These are phyloP conservation scores for Corchorus capsularis DNA, from an alignment of 345 rosid species.

Conservation along the genomic window DNA sequence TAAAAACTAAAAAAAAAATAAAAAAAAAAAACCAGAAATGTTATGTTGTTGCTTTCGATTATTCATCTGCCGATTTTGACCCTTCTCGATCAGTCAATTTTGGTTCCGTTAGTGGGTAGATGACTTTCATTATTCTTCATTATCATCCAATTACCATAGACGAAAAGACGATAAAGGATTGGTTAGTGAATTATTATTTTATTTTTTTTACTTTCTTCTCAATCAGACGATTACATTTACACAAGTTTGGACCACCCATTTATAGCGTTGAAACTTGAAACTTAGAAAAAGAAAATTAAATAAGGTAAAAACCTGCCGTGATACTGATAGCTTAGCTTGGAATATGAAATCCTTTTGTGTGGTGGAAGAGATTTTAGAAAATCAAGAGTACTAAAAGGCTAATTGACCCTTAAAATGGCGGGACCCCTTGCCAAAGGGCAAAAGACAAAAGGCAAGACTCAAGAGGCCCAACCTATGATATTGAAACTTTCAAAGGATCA, in stretches of 20 bases:
- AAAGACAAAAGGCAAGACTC: too few relatives aligned
- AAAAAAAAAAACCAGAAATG: too few relatives aligned
- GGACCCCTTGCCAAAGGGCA: not conserved
- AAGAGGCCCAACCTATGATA: not conserved
- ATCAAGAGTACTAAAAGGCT: not conserved
- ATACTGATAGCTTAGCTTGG: not conserved
- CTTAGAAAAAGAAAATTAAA: not conserved
- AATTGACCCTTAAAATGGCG: not conserved
- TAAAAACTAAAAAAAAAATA: too few relatives aligned
- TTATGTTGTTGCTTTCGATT: not conserved
- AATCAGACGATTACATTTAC: not conserved
- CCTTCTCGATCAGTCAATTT: not conserved
- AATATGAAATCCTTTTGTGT: not conserved
- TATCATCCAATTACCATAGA: too few relatives aligned
- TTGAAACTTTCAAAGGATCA: not conserved
- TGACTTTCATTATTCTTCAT: not conserved
- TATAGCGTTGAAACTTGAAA: not conserved
- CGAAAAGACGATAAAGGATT: too few relatives aligned
- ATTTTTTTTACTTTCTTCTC: not conserved
- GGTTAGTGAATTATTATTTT: too few relatives aligned
- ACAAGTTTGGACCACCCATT: not conserved
- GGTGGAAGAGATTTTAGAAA: not conserved
- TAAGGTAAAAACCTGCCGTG: too few relatives aligned
- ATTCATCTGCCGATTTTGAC: not conserved
- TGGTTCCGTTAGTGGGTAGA: not conserved